A percentile compares a stretch with the other conserved stretches of the same genome.
These are phyloP conservation scores for Ascochyta fabae DNA, from an alignment of 2,329 filamentous ascomycete species.

Conservation along the genomic window DNA sequence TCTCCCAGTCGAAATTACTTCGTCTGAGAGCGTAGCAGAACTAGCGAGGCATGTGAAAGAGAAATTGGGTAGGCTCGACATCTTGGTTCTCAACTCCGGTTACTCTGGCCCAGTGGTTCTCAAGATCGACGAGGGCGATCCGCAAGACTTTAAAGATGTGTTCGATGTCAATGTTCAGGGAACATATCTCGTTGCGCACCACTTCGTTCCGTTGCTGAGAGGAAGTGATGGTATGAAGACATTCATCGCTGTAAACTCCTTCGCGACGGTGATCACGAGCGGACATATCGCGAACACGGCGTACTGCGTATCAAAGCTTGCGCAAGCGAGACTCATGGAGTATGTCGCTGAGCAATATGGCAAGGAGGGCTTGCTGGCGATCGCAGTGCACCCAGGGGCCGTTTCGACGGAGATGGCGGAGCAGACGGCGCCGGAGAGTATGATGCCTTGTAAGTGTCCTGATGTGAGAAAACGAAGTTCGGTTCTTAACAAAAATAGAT, in stretches of 20 bases:
- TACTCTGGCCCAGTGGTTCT: conserved; percentile 45
- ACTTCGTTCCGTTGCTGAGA: conserved; percentile 41
- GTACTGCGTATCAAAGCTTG: conserved; percentile 41
- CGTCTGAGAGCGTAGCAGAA: conserved; percentile 30
- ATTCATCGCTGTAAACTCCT: conserved; percentile 38
- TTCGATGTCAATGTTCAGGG: conserved; percentile 49
- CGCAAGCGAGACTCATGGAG: conserved; percentile 37
- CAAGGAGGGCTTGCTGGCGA: conserved; percentile 27
- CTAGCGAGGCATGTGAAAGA: conserved; percentile 30
- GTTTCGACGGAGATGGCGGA: conserved; percentile 41
- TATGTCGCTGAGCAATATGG: conserved; percentile 35
- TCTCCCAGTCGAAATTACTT: conserved; percentile 40
- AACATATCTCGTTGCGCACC: conserved; percentile 47
- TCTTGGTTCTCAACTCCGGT: conserved; percentile 50
- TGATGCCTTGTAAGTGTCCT: conserved; percentile 30
- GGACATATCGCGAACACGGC: conserved; percentile 51
- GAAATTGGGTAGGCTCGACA: conserved; percentile 40
- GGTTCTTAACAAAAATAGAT: conserved; percentile 18
- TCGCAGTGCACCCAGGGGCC: conserved; percentile 42
- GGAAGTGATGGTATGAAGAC: conserved; percentile 26
- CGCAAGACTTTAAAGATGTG: conserved; percentile 44
- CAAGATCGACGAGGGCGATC: conserved; percentile 41
- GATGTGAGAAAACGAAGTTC: no score
- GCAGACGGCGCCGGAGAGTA: conserved; percentile 33
- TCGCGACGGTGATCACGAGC: conserved; percentile 45